Conservation (phyloP, 2,329 filamentous ascomycete species). For the Botrytis fragariae region DNA sequence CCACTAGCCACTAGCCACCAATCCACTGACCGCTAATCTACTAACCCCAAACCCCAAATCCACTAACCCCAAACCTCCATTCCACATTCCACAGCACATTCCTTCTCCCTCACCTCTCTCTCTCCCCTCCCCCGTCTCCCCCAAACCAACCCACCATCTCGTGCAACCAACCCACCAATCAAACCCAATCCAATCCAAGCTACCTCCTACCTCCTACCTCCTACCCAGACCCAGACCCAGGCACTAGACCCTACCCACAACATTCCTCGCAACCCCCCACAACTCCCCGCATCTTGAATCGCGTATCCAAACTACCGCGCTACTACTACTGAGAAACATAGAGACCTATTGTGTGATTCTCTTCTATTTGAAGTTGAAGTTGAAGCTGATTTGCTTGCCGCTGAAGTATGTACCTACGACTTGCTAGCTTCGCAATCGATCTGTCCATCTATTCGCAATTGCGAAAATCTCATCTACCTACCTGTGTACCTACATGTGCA, state of each 20-base stretch:
- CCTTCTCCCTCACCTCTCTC: neutral
- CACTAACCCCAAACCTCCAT: neutral
- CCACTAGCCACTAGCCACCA: neutral
- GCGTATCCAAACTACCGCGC: neutral
- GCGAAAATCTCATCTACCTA: neutral
- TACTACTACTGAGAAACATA: slow-evolving; percentile 2
- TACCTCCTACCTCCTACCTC: no score
- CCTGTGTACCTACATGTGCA: slow-evolving; percentile 21
- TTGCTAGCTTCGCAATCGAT: slow-evolving; percentile 1
- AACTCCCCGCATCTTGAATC: neutral
- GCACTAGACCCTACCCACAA: neutral
- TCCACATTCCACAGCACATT: neutral
- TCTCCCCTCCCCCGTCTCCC: no score
- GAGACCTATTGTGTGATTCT: neutral
- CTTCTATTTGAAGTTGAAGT: no score
- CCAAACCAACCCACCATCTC: neutral
- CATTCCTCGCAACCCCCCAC: slow-evolving; percentile 17
- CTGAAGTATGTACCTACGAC: neutral
- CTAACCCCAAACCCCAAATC: no score
- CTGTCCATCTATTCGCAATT: neutral
- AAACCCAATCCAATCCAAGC: neutral
- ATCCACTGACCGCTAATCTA: no score
- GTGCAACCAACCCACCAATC: no score
- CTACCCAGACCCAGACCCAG: neutral
- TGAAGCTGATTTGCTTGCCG: neutral